Conservation (phyloP, 208 protist species). For the Entamoeba moshkovskii region DNA sequence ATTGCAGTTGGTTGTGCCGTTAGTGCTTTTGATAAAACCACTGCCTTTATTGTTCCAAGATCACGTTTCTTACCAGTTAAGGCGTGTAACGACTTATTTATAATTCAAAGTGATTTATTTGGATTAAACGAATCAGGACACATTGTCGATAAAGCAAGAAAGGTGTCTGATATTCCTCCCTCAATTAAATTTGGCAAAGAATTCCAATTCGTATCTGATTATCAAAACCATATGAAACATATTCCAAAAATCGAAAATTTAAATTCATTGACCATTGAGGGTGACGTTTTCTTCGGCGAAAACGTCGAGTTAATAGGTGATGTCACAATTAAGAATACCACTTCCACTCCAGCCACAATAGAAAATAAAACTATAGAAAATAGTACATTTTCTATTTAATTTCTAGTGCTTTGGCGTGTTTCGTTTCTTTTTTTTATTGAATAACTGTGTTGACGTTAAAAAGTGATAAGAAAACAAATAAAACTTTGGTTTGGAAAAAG, state of each 20-base stretch:
- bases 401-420: too few relatives aligned
- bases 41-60: constrained; percentile 72
- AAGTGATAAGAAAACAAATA: too few relatives aligned
- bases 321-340: constrained; percentile 9
- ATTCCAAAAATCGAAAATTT: constrained; percentile 45
- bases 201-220: constrained; percentile 46
- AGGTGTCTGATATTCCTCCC: constrained; percentile 36
- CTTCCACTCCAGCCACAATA: neutral
- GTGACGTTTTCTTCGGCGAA: constrained; percentile 52
- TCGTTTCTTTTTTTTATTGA: too few relatives aligned
- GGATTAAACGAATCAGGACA: constrained; percentile 46
- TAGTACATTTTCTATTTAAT: neutral
- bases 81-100: constrained; percentile 72
- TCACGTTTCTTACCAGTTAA: constrained; percentile 91
- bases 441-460: too few relatives aligned
- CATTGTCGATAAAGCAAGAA: neutral
- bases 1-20: constrained; percentile 79
- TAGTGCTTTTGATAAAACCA: constrained; percentile 58
- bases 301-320: constrained; percentile 37
- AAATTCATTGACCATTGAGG: constrained; percentile 50
- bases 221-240: constrained; percentile 14
- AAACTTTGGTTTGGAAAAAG: too few relatives aligned
- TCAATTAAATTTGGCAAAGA: constrained; percentile 49
- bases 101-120: constrained; percentile 80
- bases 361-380: neutral